Percentiles rank a stretch among this genome's conserved stretches.
Evolutionary conservation across 164 flowering plant species (phyloP).

Genomic region (Saururus chinensis): DNA sequence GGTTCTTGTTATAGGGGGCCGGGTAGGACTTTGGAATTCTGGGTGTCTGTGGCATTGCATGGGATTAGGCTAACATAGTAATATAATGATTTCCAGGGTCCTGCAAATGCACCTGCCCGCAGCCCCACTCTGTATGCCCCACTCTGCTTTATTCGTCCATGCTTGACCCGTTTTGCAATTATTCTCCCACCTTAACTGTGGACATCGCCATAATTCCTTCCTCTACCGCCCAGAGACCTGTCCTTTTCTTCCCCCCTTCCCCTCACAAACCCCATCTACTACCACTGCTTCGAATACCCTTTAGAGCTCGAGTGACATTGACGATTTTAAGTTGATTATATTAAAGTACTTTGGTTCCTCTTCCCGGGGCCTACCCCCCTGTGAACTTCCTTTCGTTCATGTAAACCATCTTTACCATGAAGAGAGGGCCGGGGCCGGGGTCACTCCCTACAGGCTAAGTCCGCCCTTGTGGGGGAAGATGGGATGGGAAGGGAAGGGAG

Average conservation of each 20-base stretch:
- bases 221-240: constrained; percentile 23
- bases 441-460: neutral
- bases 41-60: constrained; percentile 8
- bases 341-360: constrained; percentile 4
- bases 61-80: constrained; percentile 15
- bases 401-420: constrained; percentile 1
- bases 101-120: neutral
- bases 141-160: constrained; percentile 21
- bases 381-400: neutral
- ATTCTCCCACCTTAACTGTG: constrained; percentile 16
- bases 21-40: constrained; percentile 2
- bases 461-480: too few species aligned
- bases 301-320: neutral
- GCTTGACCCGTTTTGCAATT: constrained; percentile 36
- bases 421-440: too few species aligned
- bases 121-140: neutral
- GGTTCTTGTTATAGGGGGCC: neutral
- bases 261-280: neutral
- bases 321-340: neutral
- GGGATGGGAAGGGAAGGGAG: too few species aligned
- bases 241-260: constrained; percentile 18
- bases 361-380: constrained; percentile 1
- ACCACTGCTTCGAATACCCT: constrained; percentile 5
- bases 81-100: constrained; percentile 18
- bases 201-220: constrained; percentile 24